Base-by-base conservation (phyloP, 495 filamentous ascomycete genomes). In the Aspergillus baeticus region DNA sequence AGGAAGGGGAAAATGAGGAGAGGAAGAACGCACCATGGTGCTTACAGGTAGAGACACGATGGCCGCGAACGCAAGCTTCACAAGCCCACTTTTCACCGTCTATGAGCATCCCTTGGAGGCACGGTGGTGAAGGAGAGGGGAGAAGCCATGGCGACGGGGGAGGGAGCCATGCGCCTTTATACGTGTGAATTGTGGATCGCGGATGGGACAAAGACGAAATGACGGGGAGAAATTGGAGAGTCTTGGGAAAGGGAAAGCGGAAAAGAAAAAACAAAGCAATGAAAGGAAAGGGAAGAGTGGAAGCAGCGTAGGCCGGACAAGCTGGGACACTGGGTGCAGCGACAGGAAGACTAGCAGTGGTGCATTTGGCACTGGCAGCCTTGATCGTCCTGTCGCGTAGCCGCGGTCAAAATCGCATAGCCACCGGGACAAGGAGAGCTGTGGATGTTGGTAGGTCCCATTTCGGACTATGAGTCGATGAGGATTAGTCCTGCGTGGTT, bases 21-120 rank as follows among this genome's bases (percentile, higher is more conserved):
- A 59, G 59, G 55, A 58, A 50, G 57, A 17, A 64, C 62, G 22
- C 55, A 78, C 75, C 75, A 76, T 77, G 72, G 63, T 78, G 75
- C 71, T 76, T 76, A 62, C 74, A 78, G 52, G 70, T 78, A n/a
- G 74, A 72, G 59, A 95, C 91, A 69, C 91, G 87, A 76, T 96
- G 91, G 55, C 91, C 91, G 69, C 91, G 83, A 69, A 96, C 89
- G 76, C 91, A 96, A 76, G 91, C 91, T 79, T 96, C 91, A 74
- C 91, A 96, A 63, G 87, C 87, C 74, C 81, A 93, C 77, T 93
- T 93, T 77, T 93, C 87, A 70, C 89, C 89, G 77, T 91, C 81
- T 75, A 91, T 91, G 71, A 92, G 77, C 89, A 92, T 92, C 60
- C 70, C 71, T 72, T 63, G 61, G 22, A 50, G 55, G 45, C 31